These are phyloP conservation scores for Pythium scleroteichum DNA, from an alignment of 352 stramenopile genomes.

Conservation along the genomic window DNA sequence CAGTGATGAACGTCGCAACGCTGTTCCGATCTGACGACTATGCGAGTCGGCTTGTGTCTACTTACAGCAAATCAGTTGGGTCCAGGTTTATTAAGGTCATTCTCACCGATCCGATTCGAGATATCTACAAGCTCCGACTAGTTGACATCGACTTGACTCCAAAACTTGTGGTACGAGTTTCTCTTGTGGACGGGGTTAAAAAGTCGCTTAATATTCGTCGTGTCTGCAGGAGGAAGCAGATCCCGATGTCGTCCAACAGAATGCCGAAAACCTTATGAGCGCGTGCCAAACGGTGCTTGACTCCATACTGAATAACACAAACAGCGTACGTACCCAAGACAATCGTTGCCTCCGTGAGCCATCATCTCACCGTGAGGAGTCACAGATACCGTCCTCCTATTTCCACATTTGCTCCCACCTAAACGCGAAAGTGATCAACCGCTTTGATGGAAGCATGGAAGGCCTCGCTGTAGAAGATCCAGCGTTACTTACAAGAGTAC, in stretches of 20 bases:
- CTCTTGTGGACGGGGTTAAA: no score
- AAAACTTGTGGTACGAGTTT: conserved; percentile 45
- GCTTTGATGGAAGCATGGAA: conserved; percentile 43
- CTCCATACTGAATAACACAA: conserved; percentile 68
- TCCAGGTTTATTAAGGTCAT: conserved; percentile 39
- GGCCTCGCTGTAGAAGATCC: conserved; percentile 34
- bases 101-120: conserved; percentile 34
- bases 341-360: no score
- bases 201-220: background rate
- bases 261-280: conserved; percentile 81
- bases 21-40: conserved; percentile 52
- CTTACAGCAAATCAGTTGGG: conserved; percentile 45
- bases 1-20: conserved; percentile 42
- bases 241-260: conserved; percentile 25
- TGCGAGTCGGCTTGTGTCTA: conserved; percentile 42
- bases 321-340: conserved; percentile 32
- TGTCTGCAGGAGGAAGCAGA: conserved; percentile 16
- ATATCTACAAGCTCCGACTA: conserved; percentile 39
- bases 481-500: conserved; percentile 31
- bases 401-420: conserved; percentile 51
- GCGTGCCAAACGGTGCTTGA: conserved; percentile 84
- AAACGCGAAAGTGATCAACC: conserved; percentile 40
- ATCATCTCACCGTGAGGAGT: background rate
- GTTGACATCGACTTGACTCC: conserved; percentile 78
- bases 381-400: conserved; percentile 40